Conservation (phyloP, 2,329 filamentous ascomycete species). For the Moelleriella libera region DNA sequence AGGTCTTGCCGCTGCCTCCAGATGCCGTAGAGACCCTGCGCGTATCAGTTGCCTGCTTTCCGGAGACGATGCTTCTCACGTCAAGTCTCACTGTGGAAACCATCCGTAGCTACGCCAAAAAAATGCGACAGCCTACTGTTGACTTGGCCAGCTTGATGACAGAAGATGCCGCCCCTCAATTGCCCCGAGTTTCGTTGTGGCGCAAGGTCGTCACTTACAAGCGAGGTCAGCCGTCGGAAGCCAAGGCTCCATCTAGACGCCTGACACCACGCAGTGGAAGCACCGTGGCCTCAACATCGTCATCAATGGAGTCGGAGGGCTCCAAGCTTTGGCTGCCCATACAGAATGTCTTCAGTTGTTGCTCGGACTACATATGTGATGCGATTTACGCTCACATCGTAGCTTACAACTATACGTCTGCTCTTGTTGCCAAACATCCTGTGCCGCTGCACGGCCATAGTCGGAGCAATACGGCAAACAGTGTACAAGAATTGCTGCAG, state of each 20-base stretch:
- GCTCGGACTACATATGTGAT: slow-evolving; percentile 41
- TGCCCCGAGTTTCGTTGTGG: slow-evolving; percentile 18
- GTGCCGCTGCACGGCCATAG: slow-evolving; percentile 4
- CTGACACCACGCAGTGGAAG: slow-evolving; percentile 2
- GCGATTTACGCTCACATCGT: slow-evolving; percentile 45
- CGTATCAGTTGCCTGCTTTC: slow-evolving; percentile 40
- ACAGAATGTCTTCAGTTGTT: slow-evolving; percentile 36
- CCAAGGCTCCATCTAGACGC: neutral
- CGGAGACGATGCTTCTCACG: slow-evolving; percentile 43
- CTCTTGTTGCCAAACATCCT: slow-evolving; percentile 13
- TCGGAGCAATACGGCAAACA: slow-evolving; percentile 6
- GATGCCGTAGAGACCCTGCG: slow-evolving; percentile 39
- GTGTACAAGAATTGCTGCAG: slow-evolving; percentile 11
- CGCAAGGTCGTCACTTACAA: slow-evolving; percentile 19
- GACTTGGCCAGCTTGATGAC: slow-evolving; percentile 10
- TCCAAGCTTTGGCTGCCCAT: slow-evolving; percentile 28
- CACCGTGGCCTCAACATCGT: slow-evolving; percentile 5
- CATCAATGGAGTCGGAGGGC: slow-evolving; percentile 6
- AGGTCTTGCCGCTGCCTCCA: slow-evolving; percentile 32
- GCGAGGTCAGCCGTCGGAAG: slow-evolving; percentile 5
- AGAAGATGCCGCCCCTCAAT: slow-evolving; percentile 5
- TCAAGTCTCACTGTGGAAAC: slow-evolving; percentile 42
- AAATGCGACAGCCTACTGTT: slow-evolving; percentile 27
- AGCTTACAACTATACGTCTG: slow-evolving; percentile 41
- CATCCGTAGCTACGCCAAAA: slow-evolving; percentile 40